A percentile compares a stretch with the other conserved stretches of the same genome.
phyloP scores from a whole-genome alignment of 495 filamentous ascomycete species.

The Choiromyces venosus region DNA sequence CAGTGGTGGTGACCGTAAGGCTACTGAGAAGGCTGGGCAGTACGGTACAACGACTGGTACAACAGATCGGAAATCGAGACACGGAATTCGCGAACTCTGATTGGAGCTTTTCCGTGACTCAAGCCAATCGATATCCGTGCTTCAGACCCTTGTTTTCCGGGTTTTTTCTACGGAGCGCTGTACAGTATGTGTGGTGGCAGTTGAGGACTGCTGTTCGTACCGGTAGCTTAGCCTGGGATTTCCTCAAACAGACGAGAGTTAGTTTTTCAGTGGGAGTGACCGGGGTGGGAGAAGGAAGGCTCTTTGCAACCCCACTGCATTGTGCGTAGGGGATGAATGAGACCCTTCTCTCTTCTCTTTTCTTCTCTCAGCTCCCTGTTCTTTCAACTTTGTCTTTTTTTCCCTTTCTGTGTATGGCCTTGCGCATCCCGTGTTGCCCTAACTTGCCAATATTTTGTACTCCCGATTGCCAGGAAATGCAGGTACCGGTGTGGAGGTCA shows the following conservation, averaged over 20 bases:
- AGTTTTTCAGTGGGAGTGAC: not conserved
- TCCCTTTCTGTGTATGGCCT: not conserved
- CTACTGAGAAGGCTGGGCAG: not conserved
- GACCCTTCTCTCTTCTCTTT: not conserved
- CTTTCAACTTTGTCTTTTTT: too few relatives aligned
- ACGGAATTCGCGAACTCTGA: too few relatives aligned
- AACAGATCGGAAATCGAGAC: too few relatives aligned
- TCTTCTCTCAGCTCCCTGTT: not conserved
- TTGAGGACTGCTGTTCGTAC: too few relatives aligned
- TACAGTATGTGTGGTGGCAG: not conserved
- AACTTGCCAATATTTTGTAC: not conserved
- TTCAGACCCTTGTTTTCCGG: too few relatives aligned
- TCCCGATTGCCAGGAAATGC: not conserved
- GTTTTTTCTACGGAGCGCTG: too few relatives aligned
- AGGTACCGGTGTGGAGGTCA: too few relatives aligned
- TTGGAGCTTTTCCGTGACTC: too few relatives aligned
- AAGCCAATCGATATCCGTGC: too few relatives aligned
- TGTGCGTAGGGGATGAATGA: not conserved
- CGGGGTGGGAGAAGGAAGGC: not conserved
- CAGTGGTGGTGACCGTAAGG: not conserved
- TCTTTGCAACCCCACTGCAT: not conserved
- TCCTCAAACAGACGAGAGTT: not conserved
- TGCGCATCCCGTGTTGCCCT: not conserved
- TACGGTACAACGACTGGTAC: too few relatives aligned
- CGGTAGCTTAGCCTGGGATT: not conserved